phyloP scores from a whole-genome alignment of 2,329 filamentous ascomycete species.

The Hymenotorrendiella dingleyae region DNA sequence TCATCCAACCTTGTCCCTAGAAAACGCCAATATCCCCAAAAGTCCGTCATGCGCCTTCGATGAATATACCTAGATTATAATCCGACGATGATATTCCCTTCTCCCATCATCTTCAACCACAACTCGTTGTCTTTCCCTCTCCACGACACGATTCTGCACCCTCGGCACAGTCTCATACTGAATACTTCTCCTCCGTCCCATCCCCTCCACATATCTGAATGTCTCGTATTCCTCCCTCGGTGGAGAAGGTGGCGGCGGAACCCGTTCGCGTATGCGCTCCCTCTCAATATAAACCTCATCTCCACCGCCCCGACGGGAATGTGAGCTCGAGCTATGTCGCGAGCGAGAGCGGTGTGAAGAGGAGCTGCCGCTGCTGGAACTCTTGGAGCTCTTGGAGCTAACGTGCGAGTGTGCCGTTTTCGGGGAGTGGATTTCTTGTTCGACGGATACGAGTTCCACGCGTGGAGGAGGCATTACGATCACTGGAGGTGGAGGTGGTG shows the following conservation, averaged over 20 bases:
- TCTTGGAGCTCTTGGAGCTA: slow-evolving; percentile 7
- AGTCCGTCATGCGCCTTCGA: too few relatives aligned
- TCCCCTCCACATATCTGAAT: slow-evolving; percentile 21
- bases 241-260: slow-evolving; percentile 3
- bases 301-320: slow-evolving; percentile 2
- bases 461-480: slow-evolving; percentile 4
- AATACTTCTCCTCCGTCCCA: slow-evolving; percentile 15
- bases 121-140: slow-evolving; percentile 19
- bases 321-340: not conserved
- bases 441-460: slow-evolving; percentile 19
- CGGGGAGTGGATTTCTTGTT: slow-evolving; percentile 11
- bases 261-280: slow-evolving; percentile 17
- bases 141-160: slow-evolving; percentile 13
- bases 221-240: slow-evolving; percentile 15
- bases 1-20: too few relatives aligned
- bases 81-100: slow-evolving; percentile 25
- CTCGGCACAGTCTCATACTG: slow-evolving; percentile 22
- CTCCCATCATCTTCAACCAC: slow-evolving; percentile 25
- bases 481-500: slow-evolving; percentile 7
- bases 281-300: slow-evolving; percentile 26
- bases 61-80: too few relatives aligned
- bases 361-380: slow-evolving; percentile 6
- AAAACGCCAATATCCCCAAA: too few relatives aligned
- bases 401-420: slow-evolving; percentile 7
- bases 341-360: not conserved